These are phyloP conservation scores for Dioscorea dumetorum DNA, from an alignment of 106 monocot species.

Conservation along the genomic window DNA sequence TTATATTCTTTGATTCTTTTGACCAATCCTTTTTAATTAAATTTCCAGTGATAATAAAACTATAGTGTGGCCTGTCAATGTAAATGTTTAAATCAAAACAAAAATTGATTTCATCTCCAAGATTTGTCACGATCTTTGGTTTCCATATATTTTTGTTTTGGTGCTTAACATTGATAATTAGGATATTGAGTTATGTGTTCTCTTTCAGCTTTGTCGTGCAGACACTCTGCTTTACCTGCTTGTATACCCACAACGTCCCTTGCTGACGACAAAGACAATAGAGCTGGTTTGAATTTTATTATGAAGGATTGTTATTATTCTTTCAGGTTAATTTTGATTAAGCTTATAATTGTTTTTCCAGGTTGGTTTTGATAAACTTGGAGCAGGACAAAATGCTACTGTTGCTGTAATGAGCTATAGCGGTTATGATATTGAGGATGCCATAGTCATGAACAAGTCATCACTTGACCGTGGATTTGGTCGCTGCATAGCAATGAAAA, in stretches of 20 bases:
- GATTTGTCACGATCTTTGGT: too few relatives aligned
- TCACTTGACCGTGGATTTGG: constrained; percentile 99
- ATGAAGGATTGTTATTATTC: too few relatives aligned
- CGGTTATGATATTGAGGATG: constrained; percentile 99
- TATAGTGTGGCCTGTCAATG: too few relatives aligned
- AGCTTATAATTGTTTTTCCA: constrained; percentile 11
- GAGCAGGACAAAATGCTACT: constrained; percentile 98
- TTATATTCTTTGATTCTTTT: too few relatives aligned
- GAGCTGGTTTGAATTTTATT: constrained; percentile 62
- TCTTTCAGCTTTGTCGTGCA: constrained; percentile 45
- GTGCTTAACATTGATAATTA: not conserved
- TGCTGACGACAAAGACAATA: constrained; percentile 92
- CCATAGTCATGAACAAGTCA: constrained; percentile 99
- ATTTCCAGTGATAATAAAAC: too few relatives aligned
- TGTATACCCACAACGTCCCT: constrained; percentile 87
- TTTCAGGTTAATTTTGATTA: too few relatives aligned
- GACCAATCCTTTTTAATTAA: too few relatives aligned
- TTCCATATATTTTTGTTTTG: too few relatives aligned
- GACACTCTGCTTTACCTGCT: constrained; percentile 80
- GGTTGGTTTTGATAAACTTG: constrained; percentile 95
- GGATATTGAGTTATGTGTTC: not conserved
- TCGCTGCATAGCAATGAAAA: constrained; percentile 85
- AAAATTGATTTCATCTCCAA: too few relatives aligned
- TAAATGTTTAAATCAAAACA: too few relatives aligned
- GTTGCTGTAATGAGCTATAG: constrained; percentile 99